These are phyloP conservation scores for Neurospora cerealis DNA, from an alignment of 495 filamentous ascomycete genomes.

Conservation along the genomic window DNA sequence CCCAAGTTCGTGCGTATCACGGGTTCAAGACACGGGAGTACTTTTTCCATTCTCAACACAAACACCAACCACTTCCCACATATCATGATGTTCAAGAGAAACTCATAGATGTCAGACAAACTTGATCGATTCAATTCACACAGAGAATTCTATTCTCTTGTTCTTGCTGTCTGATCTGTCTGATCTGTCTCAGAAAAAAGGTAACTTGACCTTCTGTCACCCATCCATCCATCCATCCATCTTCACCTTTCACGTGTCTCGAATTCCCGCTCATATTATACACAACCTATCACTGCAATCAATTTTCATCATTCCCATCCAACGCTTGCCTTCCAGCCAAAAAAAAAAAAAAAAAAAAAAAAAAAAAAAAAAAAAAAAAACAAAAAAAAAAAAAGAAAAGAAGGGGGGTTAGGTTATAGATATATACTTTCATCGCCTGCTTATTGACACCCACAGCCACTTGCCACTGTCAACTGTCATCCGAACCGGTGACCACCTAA, in stretches of 20 bases:
- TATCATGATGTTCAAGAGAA: background rate
- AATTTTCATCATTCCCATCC: background rate
- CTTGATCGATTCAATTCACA: background rate
- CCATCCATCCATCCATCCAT: background rate
- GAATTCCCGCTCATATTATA: slow-evolving; percentile 20
- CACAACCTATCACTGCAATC: slow-evolving; percentile 12
- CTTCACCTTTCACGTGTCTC: background rate
- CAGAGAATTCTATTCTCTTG: background rate
- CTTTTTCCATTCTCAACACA: background rate
- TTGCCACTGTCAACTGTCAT: background rate
- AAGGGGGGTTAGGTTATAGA: background rate
- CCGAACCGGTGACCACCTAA: slow-evolving; percentile 22
- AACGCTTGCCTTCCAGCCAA: no score
- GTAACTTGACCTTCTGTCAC: background rate
- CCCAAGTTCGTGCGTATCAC: background rate
- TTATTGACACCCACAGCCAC: background rate
- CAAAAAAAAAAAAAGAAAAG: slow-evolving; percentile 16
- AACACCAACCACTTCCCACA: background rate
- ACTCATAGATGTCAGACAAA: background rate
- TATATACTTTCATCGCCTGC: background rate
- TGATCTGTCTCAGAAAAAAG: background rate
- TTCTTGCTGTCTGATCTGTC: background rate
- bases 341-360: slow-evolving; percentile 5
- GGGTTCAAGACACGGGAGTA: background rate
- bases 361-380: slow-evolving; percentile 18